A percentile compares a stretch with the other conserved stretches of the same genome.
phyloP scores from a whole-genome alignment of 2,329 filamentous ascomycete species.

The Orbilia blumenaviensis region DNA sequence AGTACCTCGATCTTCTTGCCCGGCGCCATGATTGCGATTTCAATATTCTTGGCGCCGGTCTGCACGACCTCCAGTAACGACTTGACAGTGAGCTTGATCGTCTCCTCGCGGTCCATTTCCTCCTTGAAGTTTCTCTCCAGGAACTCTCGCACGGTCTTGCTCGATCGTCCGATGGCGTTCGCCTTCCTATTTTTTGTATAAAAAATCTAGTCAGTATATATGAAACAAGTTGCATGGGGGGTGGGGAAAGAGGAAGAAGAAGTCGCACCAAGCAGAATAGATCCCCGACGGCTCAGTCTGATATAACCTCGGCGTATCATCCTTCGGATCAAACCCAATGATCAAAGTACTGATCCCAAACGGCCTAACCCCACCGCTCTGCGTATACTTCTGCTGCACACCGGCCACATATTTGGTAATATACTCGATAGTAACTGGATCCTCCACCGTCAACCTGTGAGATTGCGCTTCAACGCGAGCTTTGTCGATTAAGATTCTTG shows the following conservation, averaged over 20 bases:
- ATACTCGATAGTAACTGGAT: constrained; percentile 98
- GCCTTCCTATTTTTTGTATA: constrained; percentile 91
- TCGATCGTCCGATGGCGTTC: constrained; percentile 96
- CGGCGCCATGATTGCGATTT: constrained; percentile 97
- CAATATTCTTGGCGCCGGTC: constrained; percentile 99
- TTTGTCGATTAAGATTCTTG: constrained; percentile 97
- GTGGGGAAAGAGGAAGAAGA: no score
- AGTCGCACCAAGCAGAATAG: constrained; percentile 90
- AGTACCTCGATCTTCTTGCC: constrained; percentile 78
- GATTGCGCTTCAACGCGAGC: constrained; percentile 96
- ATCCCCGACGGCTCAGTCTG: constrained; percentile 99
- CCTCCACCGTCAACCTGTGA: constrained; percentile 94
- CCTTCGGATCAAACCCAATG: constrained; percentile 96
- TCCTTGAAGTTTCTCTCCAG: constrained; percentile 99
- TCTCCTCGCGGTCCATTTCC: constrained; percentile 94
- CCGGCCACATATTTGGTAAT: constrained; percentile 97
- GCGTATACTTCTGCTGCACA: constrained; percentile 98
- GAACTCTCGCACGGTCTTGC: constrained; percentile 98
- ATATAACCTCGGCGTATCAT: constrained; percentile 87
- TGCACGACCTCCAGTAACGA: constrained; percentile 97
- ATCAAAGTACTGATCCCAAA: constrained; percentile 98
- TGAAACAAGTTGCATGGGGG: no score
- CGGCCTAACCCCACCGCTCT: constrained; percentile 97
- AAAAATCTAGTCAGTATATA: constrained; percentile 41
- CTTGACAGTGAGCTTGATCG: constrained; percentile 97